Evolutionary conservation across 352 stramenopile genomes (phyloP).

Genomic region (Peronospora farinosa): DNA sequence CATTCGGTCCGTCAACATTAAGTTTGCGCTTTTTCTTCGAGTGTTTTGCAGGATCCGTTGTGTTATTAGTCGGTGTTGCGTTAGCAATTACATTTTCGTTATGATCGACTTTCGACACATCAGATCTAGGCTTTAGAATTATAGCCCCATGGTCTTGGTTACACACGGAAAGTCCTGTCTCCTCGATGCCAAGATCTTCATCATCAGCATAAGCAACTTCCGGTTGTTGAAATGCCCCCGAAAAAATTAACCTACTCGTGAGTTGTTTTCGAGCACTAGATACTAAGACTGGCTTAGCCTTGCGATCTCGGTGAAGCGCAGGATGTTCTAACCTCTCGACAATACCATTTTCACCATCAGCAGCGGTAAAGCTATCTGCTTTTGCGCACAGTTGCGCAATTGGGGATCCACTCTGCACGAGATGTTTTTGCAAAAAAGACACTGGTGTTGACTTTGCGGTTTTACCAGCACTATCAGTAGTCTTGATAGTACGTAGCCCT

Average conservation of each 20-base stretch:
- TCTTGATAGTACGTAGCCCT: neutral
- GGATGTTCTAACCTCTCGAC: neutral
- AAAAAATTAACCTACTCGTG: neutral
- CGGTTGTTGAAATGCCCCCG: neutral
- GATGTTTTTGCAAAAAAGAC: neutral
- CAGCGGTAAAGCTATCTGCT: neutral
- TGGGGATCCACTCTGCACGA: neutral
- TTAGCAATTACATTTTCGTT: neutral
- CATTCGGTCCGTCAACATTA: constrained; percentile 19
- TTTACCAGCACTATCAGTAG: neutral
- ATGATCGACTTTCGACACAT: constrained; percentile 1
- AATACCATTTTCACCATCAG: neutral
- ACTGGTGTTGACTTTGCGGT: neutral
- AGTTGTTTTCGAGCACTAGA: neutral
- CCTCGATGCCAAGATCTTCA: neutral
- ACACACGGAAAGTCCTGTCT: neutral
- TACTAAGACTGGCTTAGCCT: neutral
- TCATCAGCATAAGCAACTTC: neutral
- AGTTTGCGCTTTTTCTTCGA: constrained; percentile 24
- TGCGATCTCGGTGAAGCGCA: neutral
- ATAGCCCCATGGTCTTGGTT: neutral
- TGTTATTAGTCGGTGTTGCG: neutral
- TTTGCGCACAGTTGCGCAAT: neutral
- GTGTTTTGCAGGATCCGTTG: constrained; percentile 1
- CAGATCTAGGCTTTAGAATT: constrained; percentile 1